These are phyloP conservation scores for Trifolium fragiferum DNA, from an alignment of 306 rosid species.

Conservation along the genomic window DNA sequence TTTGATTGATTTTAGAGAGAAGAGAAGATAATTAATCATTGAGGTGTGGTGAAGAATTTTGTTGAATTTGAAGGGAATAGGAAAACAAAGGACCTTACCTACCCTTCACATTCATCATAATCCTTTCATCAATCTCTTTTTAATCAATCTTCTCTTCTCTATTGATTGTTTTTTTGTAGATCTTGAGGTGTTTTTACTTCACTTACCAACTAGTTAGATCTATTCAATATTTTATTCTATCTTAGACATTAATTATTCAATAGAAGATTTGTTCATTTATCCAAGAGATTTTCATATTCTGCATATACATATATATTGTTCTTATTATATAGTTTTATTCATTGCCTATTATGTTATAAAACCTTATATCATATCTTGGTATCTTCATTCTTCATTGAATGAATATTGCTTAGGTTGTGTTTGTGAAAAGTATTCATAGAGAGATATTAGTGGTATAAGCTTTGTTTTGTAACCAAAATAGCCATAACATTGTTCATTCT, in stretches of 20 bases:
- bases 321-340: constrained; percentile 59
- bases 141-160: constrained; percentile 38
- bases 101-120: constrained; percentile 51
- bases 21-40: constrained; percentile 41
- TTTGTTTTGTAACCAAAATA: constrained; percentile 4
- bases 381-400: constrained; percentile 25
- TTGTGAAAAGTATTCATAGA: background rate
- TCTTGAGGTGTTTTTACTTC: constrained; percentile 49
- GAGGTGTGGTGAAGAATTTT: constrained; percentile 59
- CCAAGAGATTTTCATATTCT: constrained; percentile 41
- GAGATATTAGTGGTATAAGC: background rate
- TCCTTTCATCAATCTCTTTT: constrained; percentile 49
- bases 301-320: constrained; percentile 32
- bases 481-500: background rate
- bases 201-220: constrained; percentile 52
- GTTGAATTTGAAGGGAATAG: constrained; percentile 44
- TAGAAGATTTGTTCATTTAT: constrained; percentile 36
- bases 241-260: constrained; percentile 35
- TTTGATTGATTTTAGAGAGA: constrained; percentile 44
- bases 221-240: constrained; percentile 34
- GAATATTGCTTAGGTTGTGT: background rate
- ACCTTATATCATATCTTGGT: constrained; percentile 53
- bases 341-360: constrained; percentile 50
- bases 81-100: constrained; percentile 42
- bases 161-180: constrained; percentile 34